Evolutionary conservation across 2,329 filamentous ascomycete species (phyloP), one percentile per base, ranked within the genome.

Genomic region (Rutstroemia sp.): DNA sequence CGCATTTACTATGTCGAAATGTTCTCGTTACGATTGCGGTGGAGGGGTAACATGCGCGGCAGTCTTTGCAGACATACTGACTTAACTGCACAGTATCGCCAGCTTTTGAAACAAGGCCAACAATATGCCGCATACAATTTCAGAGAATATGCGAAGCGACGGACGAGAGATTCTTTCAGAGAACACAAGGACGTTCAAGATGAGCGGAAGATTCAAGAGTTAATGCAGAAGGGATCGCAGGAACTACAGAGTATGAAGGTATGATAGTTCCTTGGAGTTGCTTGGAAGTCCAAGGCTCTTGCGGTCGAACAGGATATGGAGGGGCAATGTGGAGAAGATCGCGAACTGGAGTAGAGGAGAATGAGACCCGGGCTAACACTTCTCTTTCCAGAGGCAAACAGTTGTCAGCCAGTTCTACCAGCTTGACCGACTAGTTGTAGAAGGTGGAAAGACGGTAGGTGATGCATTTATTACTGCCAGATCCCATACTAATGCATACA

Each of bases 71-170:
- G 3, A 5, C 17, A 51, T 56, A 45, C 19, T 41, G n/a, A 54
- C 62, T 63, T 23, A 38, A 23, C 12, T 12, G 42, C 4, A n/a
- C 30, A 96, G 92, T 97, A 96, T 75, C 92, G 94, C 64, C 92
- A 92, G 68, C 78, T 99, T 66, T 78, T 97, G 67, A 88, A 92
- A 65, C 88, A 94, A 72, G 85, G 90, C 60, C 79, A 81, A 60
- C 88, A 96, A 69, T 97, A 99, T 73, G 83, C 90, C 60, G 84
- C 88, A 65, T 99, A 97, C 78, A 99, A 97, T 76, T 99, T 96
- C 80, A 84, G 94, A 75, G 92, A 96, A 72, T 99, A 99, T 73
- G 92, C 94, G 54, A 88, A 86, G 73, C 86, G 94, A 69, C 83
- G 92, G 72, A 96, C 94, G 70, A 82, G 82, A 71, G 94, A 97